Evolutionary conservation across 1,284 basidiomycete genomes (phyloP).

Genomic region (Thelephora terrestris): DNA sequence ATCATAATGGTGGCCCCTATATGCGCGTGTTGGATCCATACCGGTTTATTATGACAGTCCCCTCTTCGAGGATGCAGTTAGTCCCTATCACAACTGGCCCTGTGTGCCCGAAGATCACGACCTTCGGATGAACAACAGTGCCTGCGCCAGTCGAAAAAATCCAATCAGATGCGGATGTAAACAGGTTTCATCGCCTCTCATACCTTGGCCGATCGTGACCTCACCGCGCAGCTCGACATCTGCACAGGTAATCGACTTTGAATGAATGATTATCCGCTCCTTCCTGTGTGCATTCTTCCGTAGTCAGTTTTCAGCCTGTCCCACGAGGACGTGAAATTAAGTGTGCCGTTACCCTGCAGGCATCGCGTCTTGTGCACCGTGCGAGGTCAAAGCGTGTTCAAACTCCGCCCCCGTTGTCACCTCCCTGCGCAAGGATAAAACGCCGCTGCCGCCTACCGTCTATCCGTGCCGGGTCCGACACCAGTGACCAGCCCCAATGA

Average conservation of each 20-base stretch:
- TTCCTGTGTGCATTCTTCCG: conserved; percentile 13
- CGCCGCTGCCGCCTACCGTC: background rate
- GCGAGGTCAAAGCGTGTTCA: background rate
- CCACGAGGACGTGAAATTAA: background rate
- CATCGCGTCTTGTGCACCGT: background rate
- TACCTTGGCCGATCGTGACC: conserved; percentile 80
- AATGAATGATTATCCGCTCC: conserved; percentile 26
- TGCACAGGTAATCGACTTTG: conserved; percentile 70
- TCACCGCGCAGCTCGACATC: conserved; percentile 86
- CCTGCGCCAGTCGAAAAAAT: conserved; percentile 27
- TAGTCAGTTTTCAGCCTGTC: background rate
- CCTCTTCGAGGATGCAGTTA: conserved; percentile 88
- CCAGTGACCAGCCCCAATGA: background rate
- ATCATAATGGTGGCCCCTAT: background rate
- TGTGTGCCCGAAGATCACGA: conserved; percentile 79
- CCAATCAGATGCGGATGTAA: background rate
- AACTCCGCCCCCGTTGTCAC: background rate
- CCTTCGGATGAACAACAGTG: conserved; percentile 89
- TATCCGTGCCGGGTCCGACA: background rate
- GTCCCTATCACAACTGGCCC: conserved; percentile 83
- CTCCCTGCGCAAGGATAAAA: background rate
- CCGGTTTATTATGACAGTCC: conserved; percentile 80
- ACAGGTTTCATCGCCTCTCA: conserved; percentile 1
- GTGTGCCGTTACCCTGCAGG: background rate
- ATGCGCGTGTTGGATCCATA: conserved; percentile 16